Base-by-base conservation (phyloP, 768 basidiomycete genomes). In the Phaeotremella fagi region DNA sequence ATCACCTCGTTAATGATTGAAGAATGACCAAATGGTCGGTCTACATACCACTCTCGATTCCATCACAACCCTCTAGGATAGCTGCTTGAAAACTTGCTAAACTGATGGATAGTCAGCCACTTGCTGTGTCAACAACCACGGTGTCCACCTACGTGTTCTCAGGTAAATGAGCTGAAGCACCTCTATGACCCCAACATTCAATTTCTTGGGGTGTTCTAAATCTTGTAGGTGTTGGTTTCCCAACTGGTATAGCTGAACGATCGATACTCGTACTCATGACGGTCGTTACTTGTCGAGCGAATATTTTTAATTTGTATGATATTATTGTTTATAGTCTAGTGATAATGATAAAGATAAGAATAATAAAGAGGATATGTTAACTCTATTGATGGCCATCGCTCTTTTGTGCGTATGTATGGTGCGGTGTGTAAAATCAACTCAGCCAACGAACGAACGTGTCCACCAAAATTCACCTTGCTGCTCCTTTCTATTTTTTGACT, bases 151-250 rank as follows among this genome's bases (percentile, higher is more conserved):
- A 64, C 59, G 72, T 74, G 50, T 74, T 74, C 48, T 74, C 72
- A 41, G 72, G 72, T 11, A 74, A 44, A 55, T 69, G 61, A 0
- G 72, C 72, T 33, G 63, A 65, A 36, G 71, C 71, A 14, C 71
- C 71, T 49, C 71, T 51, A 54, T 73, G 71, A 20, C 71, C 71
- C 71, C 71, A 73, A 50, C 69, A 70, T 56, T 73, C 63, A 12
- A 73, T 43, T 15, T 70, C 71, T 38, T 55, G 55, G 3, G 62
- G 60, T 45, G 59, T 3, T 36, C 67, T 43, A 23, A 50, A 42
- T 24, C 51, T 41, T 20, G 46, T 50, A 26, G 59, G 59, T 3
- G 18, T 35, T 1, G 31, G 44, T 35, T 26, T 43, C 7, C 20
- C 38, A 11, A 6, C 22, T 20, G 38, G 38, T 11, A 41, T 20